Percentiles rank a stretch among this genome's conserved stretches.
phyloP scores from a whole-genome alignment of 177 flowering plant species.

The Vitis hybrid region DNA sequence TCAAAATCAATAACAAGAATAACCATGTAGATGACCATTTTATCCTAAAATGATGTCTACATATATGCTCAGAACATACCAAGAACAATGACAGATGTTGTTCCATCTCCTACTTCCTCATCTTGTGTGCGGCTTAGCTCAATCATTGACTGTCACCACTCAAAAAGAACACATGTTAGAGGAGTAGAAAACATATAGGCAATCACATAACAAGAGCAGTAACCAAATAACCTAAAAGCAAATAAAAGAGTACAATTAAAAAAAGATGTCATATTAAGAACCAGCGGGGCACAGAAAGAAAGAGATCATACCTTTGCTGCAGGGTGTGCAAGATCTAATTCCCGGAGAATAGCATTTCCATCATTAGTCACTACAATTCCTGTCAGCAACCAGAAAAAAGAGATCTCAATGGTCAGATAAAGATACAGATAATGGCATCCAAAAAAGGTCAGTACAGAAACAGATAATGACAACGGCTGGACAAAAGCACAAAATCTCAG shows the following conservation, averaged over 20 bases:
- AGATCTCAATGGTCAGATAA: not conserved
- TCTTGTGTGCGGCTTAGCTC: slow-evolving; percentile 96
- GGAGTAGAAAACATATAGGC: not conserved
- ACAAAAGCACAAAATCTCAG: not conserved
- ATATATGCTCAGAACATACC: slow-evolving; percentile 45
- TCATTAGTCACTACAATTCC: slow-evolving; percentile 97
- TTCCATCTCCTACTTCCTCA: slow-evolving; percentile 99
- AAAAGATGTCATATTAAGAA: not conserved
- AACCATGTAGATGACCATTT: not conserved
- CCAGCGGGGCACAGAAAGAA: not conserved
- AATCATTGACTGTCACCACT: slow-evolving; percentile 82
- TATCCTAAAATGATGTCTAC: not conserved
- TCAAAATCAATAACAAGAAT: not conserved
- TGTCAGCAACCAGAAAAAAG: slow-evolving; percentile 24
- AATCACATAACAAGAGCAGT: not conserved
- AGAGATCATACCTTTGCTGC: slow-evolving; percentile 76
- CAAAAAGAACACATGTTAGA: not conserved
- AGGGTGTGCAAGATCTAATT: slow-evolving; percentile 90
- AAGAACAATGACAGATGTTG: slow-evolving; percentile 94
- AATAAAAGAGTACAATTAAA: not conserved
- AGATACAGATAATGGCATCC: not conserved
- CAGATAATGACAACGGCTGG: not conserved
- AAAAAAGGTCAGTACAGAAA: not conserved
- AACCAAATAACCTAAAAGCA: not conserved
- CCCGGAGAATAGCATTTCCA: slow-evolving; percentile 95